Conservation (phyloP, 139 green algal genomes). For the Micractinium conductrix region DNA sequence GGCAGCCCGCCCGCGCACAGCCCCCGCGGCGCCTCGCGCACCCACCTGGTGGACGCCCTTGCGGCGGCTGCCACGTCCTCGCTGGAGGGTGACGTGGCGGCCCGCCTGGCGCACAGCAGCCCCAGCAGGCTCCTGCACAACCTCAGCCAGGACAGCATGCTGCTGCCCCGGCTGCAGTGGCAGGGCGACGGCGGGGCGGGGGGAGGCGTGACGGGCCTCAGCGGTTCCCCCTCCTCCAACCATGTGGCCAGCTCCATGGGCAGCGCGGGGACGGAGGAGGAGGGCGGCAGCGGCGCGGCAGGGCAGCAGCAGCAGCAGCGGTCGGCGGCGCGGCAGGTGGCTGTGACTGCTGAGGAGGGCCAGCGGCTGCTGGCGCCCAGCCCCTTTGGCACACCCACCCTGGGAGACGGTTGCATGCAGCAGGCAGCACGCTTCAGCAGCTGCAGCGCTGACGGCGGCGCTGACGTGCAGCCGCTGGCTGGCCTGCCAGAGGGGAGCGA, state of each 20-base stretch:
- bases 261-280: neutral
- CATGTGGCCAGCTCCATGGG: neutral
- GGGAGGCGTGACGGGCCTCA: no score
- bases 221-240: neutral
- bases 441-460: neutral
- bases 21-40: neutral
- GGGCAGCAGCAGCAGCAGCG: neutral
- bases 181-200: neutral
- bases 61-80: neutral
- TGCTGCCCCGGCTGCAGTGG: neutral
- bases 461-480: neutral
- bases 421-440: neutral
- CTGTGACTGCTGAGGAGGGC: neutral
- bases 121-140: neutral
- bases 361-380: neutral
- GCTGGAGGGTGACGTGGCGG: neutral
- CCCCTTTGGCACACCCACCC: neutral
- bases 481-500: neutral
- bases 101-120: conserved; percentile 9
- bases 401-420: neutral
- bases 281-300: no score
- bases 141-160: conserved; percentile 16
- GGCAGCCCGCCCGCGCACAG: neutral
- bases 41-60: conserved; percentile 16
- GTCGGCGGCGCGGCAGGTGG: neutral